Percentiles rank a stretch among this genome's conserved stretches.
Evolutionary conservation across 177 flowering plant species (phyloP).

Genomic region (Tripterygium wilfordii): DNA sequence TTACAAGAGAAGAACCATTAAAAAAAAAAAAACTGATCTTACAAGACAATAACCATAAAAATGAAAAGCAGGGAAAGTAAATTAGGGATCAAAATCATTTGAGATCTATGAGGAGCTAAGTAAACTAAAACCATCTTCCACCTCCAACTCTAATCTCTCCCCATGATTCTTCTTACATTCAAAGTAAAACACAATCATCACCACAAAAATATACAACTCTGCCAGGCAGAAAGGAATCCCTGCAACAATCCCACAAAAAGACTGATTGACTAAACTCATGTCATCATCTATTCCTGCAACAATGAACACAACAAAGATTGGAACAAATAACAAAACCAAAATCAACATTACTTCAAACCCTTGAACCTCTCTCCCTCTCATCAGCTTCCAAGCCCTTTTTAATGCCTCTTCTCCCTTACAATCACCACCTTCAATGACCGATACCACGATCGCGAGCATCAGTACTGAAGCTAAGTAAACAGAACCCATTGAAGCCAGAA

Average conservation of each 20-base stretch:
- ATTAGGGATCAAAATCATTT: too few species aligned
- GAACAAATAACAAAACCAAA: neutral
- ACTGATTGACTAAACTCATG: neutral
- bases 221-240: slow-evolving; percentile 4
- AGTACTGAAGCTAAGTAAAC: slow-evolving; percentile 3
- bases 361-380: slow-evolving; percentile 1
- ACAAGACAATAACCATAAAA: too few species aligned
- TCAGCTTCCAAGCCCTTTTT: neutral
- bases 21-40: too few species aligned
- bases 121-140: too few species aligned
- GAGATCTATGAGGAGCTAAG: too few species aligned
- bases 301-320: neutral
- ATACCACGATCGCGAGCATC: slow-evolving; percentile 8
- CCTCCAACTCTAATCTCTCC: slow-evolving; percentile 4
- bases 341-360: slow-evolving; percentile 8
- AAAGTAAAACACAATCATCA: slow-evolving; percentile 19
- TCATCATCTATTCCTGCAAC: neutral
- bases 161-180: slow-evolving; percentile 20
- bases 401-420: slow-evolving; percentile 8
- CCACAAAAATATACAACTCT: slow-evolving; percentile 10
- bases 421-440: slow-evolving; percentile 15
- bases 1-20: too few species aligned
- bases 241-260: slow-evolving; percentile 1
- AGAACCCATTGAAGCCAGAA: neutral
- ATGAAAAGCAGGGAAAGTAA: too few species aligned